Evolutionary conservation across 2,329 filamentous ascomycete genomes (phyloP).

Genomic region (Penicillium sp.): DNA sequence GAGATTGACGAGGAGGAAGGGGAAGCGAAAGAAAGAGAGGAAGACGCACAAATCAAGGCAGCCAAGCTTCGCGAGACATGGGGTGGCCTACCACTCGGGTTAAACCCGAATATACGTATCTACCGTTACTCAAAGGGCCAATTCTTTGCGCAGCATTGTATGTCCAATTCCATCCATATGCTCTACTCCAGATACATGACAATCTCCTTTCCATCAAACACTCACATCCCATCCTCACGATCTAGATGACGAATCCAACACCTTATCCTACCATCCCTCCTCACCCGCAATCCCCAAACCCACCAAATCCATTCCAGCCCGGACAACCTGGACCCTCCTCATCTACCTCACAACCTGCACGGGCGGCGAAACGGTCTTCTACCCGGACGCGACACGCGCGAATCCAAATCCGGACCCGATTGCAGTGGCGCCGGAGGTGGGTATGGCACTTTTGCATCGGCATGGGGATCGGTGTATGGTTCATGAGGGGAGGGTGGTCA

Average conservation of each 20-base stretch:
- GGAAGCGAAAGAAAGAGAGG: constrained; percentile 10
- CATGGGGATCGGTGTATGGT: constrained; percentile 88
- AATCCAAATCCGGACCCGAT: constrained; percentile 63
- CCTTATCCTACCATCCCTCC: constrained; percentile 61
- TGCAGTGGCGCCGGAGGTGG: constrained; percentile 74
- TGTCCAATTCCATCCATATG: constrained; percentile 40
- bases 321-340: constrained; percentile 88
- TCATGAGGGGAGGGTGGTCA: constrained; percentile 82
- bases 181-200: too few relatives aligned
- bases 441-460: constrained; percentile 82
- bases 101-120: constrained; percentile 86
- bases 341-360: constrained; percentile 84
- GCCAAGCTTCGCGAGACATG: constrained; percentile 53
- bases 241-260: constrained; percentile 84
- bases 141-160: constrained; percentile 92
- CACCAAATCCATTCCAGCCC: constrained; percentile 53
- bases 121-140: constrained; percentile 86
- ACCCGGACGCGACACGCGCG: constrained; percentile 63
- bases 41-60: constrained; percentile 18
- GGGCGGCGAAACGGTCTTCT: constrained; percentile 91
- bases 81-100: constrained; percentile 79
- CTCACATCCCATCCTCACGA: neutral
- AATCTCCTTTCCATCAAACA: too few relatives aligned
- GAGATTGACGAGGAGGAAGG: constrained; percentile 21
- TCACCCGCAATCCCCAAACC: constrained; percentile 28